Conservation (phyloP, 1,284 basidiomycete species). For the Ceratobasidium papillatum region DNA sequence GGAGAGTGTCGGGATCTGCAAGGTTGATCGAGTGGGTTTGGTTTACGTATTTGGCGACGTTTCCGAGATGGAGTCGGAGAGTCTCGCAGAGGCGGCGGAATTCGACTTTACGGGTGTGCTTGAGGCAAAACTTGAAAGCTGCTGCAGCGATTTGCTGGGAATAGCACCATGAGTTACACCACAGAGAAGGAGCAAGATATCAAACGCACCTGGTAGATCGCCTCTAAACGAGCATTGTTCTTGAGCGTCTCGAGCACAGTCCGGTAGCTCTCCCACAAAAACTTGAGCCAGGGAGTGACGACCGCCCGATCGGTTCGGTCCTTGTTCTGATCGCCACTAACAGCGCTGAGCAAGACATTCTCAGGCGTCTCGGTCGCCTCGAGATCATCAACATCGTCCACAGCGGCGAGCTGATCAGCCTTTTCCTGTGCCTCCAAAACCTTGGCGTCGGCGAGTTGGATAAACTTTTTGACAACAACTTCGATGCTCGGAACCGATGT, state of each 20-base stretch:
- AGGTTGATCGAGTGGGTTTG: constrained; percentile 99
- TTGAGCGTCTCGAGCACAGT: constrained; percentile 96
- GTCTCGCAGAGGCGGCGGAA: constrained; percentile 98
- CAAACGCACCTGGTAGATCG: constrained; percentile 86
- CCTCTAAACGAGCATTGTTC: constrained; percentile 94
- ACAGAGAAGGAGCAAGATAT: constrained; percentile 29
- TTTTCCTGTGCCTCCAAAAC: constrained; percentile 88
- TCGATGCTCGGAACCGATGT: constrained; percentile 92
- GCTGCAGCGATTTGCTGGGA: constrained; percentile 91
- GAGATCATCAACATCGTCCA: constrained; percentile 83
- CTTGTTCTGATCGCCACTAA: constrained; percentile 90
- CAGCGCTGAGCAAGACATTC: constrained; percentile 86
- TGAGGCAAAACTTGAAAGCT: constrained; percentile 96
- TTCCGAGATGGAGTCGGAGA: constrained; percentile 92
- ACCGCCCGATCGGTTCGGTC: constrained; percentile 95
- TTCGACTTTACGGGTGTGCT: constrained; percentile 94
- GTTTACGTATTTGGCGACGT: constrained; percentile 95
- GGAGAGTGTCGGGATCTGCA: constrained; percentile 93
- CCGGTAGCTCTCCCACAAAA: constrained; percentile 98
- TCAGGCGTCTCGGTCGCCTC: constrained; percentile 93
- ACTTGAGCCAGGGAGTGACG: constrained; percentile 98
- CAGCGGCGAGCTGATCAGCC: constrained; percentile 70
- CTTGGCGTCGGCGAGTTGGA: constrained; percentile 88
- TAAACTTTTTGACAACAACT: constrained; percentile 88
- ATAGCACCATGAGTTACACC: constrained; percentile 28